Evolutionary conservation across 2,329 filamentous ascomycete genomes (phyloP), one percentile per base, ranked within the genome.

Genomic region (Bisporella sp.): DNA sequence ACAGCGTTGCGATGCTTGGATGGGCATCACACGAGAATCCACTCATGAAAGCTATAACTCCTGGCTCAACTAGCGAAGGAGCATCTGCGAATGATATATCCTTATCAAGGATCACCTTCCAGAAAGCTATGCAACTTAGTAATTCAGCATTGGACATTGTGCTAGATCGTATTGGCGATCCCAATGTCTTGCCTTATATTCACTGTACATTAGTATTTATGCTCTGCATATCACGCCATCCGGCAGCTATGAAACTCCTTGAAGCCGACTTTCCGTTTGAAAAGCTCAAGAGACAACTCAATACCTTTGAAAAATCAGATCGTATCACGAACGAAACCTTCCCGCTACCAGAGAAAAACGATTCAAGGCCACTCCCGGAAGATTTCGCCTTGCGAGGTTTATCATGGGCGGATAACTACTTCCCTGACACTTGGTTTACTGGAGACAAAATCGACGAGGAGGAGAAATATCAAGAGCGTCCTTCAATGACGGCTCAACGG

Each of bases 11-110:
- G 0, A 55, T 67, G 45, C 53, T 64, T 31, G 59, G 59, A 4
- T 66, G 62, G 53, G 63, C 58, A 4, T 51, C 58, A 0, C 57
- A 61, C 31, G 62, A 62, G 0, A 66, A 61, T 51, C 7, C 54
- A 3, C 32, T 64, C 0, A 64, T 65, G 57, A 56, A 54, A 44
- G 47, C 52, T 6, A 58, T 62, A 3, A 31, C 51, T 7, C 37
- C 45, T 13, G 28, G 28, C n/a, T 28, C 41, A 5, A 51, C n/a
- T 5, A 45, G 50, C 3, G 29, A 47, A 12, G 56, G 56, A 52
- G 46, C 47, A 33, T 44, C 33, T n/a, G 40, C 47, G 21, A 39
- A 41, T 3, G 39, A 42, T 7, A 28, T 21, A 9, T 40, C 49
- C 5, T 32, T 31, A 7, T 37, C 42, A 12, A 48, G 50, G 50